phyloP scores from a whole-genome alignment of 2,329 filamentous ascomycete genomes.

The Byssochlamys sp. region DNA sequence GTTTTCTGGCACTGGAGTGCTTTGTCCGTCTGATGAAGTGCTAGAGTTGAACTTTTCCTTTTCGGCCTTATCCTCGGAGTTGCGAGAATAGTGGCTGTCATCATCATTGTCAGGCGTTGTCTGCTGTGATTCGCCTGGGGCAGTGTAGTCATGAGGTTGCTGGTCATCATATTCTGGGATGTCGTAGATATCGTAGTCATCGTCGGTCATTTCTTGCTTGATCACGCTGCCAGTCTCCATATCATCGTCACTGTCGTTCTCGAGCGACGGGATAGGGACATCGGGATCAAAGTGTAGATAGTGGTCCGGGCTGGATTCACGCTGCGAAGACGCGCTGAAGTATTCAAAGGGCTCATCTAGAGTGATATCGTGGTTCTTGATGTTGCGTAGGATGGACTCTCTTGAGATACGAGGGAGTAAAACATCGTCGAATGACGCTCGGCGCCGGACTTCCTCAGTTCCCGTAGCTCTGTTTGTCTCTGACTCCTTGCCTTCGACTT shows the following conservation, averaged over 20 bases:
- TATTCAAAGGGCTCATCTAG: conserved; percentile 57
- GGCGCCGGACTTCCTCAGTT: conserved; percentile 24
- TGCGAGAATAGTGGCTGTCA: conserved; percentile 46
- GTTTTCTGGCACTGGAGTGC: conserved; percentile 22
- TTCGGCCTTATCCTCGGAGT: conserved; percentile 22
- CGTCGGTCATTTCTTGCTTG: conserved; percentile 53
- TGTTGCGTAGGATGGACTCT: conserved; percentile 82
- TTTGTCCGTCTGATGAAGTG: conserved; percentile 17
- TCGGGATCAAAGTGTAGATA: conserved; percentile 68
- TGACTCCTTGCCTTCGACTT: conserved; percentile 16
- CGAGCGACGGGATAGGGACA: conserved; percentile 77
- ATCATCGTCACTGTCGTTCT: conserved; percentile 48
- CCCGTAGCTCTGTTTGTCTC: conserved; percentile 37
- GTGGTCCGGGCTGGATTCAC: conserved; percentile 50
- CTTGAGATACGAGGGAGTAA: conserved; percentile 70
- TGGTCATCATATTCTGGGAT: conserved; percentile 58
- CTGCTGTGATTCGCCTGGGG: conserved; percentile 19
- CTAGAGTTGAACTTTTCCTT: conserved; percentile 20
- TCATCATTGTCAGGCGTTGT: conserved; percentile 43
- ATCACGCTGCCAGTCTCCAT: conserved; percentile 52
- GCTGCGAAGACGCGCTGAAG: conserved; percentile 39
- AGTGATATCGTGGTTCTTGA: conserved; percentile 57
- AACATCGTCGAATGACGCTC: conserved; percentile 52
- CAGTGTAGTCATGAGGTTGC: conserved; percentile 28
- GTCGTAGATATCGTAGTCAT: conserved; percentile 50